phyloP scores from a whole-genome alignment of 2,329 filamentous ascomycete species.

The Aureobasidium sp. region DNA sequence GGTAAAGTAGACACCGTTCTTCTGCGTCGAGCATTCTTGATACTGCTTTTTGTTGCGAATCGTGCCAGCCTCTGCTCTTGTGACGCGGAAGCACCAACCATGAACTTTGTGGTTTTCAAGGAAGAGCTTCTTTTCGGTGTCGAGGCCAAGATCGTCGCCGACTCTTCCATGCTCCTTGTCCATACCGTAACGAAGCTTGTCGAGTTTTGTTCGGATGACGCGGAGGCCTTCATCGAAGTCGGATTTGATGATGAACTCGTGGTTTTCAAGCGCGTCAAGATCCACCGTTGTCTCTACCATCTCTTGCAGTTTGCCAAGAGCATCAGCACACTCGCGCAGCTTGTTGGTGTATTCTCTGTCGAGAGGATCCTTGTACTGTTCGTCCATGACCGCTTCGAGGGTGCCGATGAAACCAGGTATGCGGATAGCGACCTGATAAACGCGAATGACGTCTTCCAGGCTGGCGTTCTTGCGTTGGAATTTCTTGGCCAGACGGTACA shows the following conservation, averaged over 20 bases:
- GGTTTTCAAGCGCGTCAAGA: conserved; percentile 86
- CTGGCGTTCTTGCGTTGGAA: conserved; percentile 89
- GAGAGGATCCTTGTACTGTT: conserved; percentile 78
- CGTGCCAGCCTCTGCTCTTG: conserved; percentile 78
- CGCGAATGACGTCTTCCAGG: conserved; percentile 88
- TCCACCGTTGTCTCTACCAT: conserved; percentile 99
- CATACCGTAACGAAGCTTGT: conserved; percentile 76
- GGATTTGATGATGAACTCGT: conserved; percentile 98
- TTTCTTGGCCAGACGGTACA: conserved; percentile 87
- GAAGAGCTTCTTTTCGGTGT: conserved; percentile 97
- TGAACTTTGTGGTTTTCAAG: conserved; percentile 93
- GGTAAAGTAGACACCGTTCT: conserved; percentile 98
- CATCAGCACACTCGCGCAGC: conserved; percentile 63
- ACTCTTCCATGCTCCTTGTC: conserved; percentile 69
- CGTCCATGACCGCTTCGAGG: conserved; percentile 90
- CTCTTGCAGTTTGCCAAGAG: conserved; percentile 78
- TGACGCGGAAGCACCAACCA: conserved; percentile 93
- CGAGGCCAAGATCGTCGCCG: conserved; percentile 74
- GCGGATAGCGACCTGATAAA: conserved; percentile 89
- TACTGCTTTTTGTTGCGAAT: conserved; percentile 89
- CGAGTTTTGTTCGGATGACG: conserved; percentile 84
- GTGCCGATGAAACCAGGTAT: conserved; percentile 84
- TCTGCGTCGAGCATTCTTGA: conserved; percentile 93
- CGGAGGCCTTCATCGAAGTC: conserved; percentile 88
- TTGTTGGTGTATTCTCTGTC: conserved; percentile 83